phyloP scores from a whole-genome alignment of 176 grass and related monocot species.

The Elaeis guineensis region DNA sequence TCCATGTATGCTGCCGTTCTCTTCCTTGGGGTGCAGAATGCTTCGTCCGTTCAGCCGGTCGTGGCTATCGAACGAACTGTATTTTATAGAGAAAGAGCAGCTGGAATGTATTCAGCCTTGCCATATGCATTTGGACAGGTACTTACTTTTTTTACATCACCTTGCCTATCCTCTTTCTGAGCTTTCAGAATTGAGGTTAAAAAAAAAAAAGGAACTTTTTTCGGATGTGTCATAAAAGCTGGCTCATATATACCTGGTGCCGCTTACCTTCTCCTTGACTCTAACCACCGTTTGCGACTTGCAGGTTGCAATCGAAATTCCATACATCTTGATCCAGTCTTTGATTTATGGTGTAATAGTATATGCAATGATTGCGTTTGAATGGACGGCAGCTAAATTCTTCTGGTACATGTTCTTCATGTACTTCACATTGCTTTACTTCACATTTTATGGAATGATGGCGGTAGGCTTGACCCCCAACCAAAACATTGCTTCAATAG shows the following conservation, averaged over 20 bases:
- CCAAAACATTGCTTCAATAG: conserved; percentile 44
- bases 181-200: not conserved
- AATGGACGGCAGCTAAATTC: conserved; percentile 46
- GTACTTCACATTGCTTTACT: conserved; percentile 61
- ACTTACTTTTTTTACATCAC: not conserved
- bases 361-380: conserved; percentile 42
- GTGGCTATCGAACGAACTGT: conserved; percentile 37
- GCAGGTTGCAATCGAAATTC: conserved; percentile 41
- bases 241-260: no score
- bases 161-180: not conserved
- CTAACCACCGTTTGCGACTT: not conserved
- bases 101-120: conserved; percentile 53
- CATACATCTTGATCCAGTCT: conserved; percentile 42
- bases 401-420: conserved; percentile 59
- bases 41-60: conserved; percentile 44
- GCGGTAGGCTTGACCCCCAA: conserved; percentile 38
- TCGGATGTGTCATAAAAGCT: no score
- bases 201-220: not conserved
- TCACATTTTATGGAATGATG: conserved; percentile 56
- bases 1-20: conserved; percentile 63
- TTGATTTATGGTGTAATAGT: conserved; percentile 37
- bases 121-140: conserved; percentile 48
- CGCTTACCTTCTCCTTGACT: not conserved
- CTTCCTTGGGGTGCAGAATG: conserved; percentile 46
- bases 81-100: conserved; percentile 43